Conservation (phyloP, 1,284 basidiomycete genomes). For the Puccinia horiana region DNA sequence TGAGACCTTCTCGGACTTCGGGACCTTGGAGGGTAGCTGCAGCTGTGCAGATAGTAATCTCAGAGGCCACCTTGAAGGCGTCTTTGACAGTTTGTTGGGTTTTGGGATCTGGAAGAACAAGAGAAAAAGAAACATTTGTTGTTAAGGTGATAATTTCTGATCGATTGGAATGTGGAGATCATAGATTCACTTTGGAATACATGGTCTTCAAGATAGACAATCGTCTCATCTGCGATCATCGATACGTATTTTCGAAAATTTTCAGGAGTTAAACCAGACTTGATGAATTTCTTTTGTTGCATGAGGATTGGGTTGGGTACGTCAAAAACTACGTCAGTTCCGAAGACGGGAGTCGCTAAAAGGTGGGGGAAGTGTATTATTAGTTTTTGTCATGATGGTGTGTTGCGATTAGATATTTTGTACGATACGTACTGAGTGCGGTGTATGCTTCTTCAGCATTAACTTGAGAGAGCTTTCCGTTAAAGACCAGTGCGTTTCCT, state of each 20-base stretch:
- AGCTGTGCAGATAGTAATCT: constrained; percentile 93
- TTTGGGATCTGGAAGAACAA: not conserved
- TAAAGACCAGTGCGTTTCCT: constrained; percentile 91
- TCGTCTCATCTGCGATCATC: constrained; percentile 79
- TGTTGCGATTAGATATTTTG: constrained; percentile 82
- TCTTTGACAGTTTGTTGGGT: constrained; percentile 58
- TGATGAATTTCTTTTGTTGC: constrained; percentile 98
- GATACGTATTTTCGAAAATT: constrained; percentile 88
- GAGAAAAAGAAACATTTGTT: not conserved
- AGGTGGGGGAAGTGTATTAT: not conserved
- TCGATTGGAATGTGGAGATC: not conserved
- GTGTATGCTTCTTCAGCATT: constrained; percentile 97
- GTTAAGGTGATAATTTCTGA: not conserved
- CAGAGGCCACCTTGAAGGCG: constrained; percentile 73
- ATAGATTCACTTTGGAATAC: constrained; percentile 64
- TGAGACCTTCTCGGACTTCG: constrained; percentile 77
- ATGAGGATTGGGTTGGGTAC: constrained; percentile 94
- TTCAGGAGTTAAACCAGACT: constrained; percentile 86
- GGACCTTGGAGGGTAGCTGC: constrained; percentile 87
- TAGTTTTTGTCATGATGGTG: not conserved
- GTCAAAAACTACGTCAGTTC: constrained; percentile 96
- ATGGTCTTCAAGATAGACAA: constrained; percentile 60
- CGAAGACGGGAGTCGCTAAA: constrained; percentile 66
- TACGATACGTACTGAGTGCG: constrained; percentile 58
- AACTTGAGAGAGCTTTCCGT: constrained; percentile 86